phyloP scores from a whole-genome alignment of 345 rosid species.

The Gossypium raimondii region DNA sequence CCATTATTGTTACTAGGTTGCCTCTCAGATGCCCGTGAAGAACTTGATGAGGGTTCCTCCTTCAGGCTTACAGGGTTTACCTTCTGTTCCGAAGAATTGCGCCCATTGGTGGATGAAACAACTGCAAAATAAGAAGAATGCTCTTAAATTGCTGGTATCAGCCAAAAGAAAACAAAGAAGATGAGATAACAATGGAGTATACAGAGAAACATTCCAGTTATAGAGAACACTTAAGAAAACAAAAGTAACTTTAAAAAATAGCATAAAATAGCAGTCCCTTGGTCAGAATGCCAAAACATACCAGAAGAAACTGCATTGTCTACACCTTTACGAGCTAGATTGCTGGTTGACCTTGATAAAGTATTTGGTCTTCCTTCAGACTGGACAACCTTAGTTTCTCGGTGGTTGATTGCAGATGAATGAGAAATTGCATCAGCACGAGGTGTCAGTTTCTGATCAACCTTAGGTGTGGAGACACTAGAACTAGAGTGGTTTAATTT shows the following conservation, averaged over 20 bases:
- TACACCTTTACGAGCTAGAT: conserved; percentile 45
- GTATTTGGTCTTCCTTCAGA: conserved; percentile 56
- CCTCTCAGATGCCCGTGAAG: conserved; percentile 49
- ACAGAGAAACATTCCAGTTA: not conserved
- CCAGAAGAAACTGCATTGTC: conserved; percentile 50
- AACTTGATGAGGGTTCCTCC: conserved; percentile 60
- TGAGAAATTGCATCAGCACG: conserved; percentile 39
- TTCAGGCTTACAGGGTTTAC: conserved; percentile 38
- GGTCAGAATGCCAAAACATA: conserved; percentile 29
- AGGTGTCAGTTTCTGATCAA: conserved; percentile 53
- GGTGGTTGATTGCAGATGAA: conserved; percentile 41
- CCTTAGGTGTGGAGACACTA: conserved; percentile 33
- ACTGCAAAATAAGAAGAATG: conserved; percentile 27
- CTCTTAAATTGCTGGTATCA: not conserved
- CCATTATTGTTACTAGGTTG: conserved; percentile 35
- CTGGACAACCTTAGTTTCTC: conserved; percentile 47
- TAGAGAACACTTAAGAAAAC: not conserved
- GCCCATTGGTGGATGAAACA: conserved; percentile 41
- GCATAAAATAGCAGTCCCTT: not conserved
- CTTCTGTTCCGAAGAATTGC: conserved; percentile 44
- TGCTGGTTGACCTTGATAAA: conserved; percentile 51
- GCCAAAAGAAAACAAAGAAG: not conserved
- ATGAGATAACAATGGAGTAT: conserved; percentile 1
- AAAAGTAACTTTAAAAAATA: too few relatives aligned
- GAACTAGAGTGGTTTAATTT: conserved; percentile 43